Evolutionary conservation across 2,329 filamentous ascomycete genomes (phyloP), one percentile per base, ranked within the genome.

Genomic region (Coniella lustricola): DNA sequence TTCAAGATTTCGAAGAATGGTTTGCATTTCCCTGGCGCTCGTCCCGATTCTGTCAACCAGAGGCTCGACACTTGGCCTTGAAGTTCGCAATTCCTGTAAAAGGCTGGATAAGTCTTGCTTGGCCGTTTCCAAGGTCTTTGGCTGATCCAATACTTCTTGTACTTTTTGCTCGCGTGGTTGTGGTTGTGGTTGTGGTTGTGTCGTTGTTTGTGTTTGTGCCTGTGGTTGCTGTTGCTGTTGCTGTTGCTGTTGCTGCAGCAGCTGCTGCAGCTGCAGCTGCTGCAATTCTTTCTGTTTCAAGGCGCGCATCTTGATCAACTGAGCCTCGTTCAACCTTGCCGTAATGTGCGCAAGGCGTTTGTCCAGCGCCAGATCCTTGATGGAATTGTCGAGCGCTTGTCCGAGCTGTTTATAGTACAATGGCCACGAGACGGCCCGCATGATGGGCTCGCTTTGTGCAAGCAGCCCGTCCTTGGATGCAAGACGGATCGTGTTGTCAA

Each of bases 391-490:
- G 3, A 53, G 44, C 2, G 25, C 33, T 3, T 8, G 31, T 16
- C 12, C 20, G 14, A 53, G 16, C 3, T 42, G 39, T 1, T 7
- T 4, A 3, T 25, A 13, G 43, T 42, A 53, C 25, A 53, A 16
- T 1, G 48, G 48, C 50, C 50, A 53, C 9, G 50, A 53, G 2
- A 47, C 12, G 3, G 46, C 40, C 40, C 35, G 33, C 2, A 35
- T 20, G 1, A 33, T 21, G 9, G 25, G 37, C 5, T 2, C 14
- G 13, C 1, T 3, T 2, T 31, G 5, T 29, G 35, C 39, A 20
- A 46, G 17, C 10, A 18, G 35, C 21, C 9, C 12, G n/a, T 50
- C 48, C 2, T 22, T 40, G 16, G 12, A n/a, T 21, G 49, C 40
- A 7, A 50, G 3, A n/a, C 35, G 39, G n/a, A 21, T 13, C 1